Evolutionary conservation across 2,329 filamentous ascomycete species (phyloP).

Genomic region (Monosporascus sp.): DNA sequence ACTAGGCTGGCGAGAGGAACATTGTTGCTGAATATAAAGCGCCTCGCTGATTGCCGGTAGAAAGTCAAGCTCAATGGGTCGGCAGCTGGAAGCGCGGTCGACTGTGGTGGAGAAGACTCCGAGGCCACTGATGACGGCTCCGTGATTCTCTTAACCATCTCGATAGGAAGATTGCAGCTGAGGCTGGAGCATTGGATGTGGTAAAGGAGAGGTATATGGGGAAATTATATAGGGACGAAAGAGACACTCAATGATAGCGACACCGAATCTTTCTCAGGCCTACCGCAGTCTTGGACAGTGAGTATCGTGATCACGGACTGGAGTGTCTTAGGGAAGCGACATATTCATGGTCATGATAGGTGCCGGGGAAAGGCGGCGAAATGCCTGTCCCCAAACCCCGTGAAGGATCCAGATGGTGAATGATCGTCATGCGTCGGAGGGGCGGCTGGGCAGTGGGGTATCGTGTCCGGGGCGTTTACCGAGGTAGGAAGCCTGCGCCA

Average conservation of each 20-base stretch:
- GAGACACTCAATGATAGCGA: too few species aligned
- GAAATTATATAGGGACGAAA: neutral
- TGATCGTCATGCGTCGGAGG: too few species aligned
- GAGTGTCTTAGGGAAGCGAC: neutral
- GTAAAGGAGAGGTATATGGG: neutral
- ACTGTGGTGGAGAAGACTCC: neutral
- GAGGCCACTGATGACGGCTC: neutral
- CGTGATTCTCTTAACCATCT: neutral
- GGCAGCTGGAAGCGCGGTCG: conserved; percentile 2
- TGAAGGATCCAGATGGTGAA: neutral
- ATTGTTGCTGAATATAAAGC: conserved; percentile 3
- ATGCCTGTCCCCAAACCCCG: neutral
- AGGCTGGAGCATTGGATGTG: neutral
- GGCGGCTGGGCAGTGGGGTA: too few species aligned
- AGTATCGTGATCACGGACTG: neutral
- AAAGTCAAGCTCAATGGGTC: conserved; percentile 4
- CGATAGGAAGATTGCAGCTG: neutral
- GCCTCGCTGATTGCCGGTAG: conserved; percentile 1
- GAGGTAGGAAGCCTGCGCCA: too few species aligned
- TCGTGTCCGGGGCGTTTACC: too few species aligned
- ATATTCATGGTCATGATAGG: neutral
- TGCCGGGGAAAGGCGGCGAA: neutral
- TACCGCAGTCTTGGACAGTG: neutral
- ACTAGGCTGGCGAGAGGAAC: neutral
- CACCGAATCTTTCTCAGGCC: neutral